A percentile compares a stretch with the other conserved stretches of the same genome.
phyloP scores from a whole-genome alignment of 106 monocot genomes.

The Cymbidium sinense region DNA sequence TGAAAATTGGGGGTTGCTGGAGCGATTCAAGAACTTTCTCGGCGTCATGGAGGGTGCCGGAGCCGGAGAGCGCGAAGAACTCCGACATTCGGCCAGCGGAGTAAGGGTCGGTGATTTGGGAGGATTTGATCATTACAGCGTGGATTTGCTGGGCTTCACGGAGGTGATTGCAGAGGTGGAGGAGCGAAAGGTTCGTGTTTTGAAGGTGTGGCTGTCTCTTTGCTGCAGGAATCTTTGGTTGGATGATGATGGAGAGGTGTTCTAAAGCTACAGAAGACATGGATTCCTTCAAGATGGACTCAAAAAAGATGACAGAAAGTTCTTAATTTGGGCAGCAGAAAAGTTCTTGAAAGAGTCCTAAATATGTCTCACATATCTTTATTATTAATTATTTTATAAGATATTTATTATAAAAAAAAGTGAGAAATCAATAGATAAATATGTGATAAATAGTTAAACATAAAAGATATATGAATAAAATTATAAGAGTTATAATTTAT shows the following conservation, averaged over 20 bases:
- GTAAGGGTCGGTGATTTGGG: constrained; percentile 39
- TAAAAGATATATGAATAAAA: no score
- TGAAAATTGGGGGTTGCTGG: constrained; percentile 30
- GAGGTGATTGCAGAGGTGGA: constrained; percentile 45
- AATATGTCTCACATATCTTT: no score
- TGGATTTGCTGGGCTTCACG: constrained; percentile 52
- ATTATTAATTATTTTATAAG: no score
- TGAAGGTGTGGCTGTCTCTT: constrained; percentile 2
- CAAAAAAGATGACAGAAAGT: no score
- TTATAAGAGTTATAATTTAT: no score
- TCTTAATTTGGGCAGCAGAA: no score
- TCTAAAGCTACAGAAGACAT: background rate
- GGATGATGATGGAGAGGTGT: background rate
- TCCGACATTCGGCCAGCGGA: constrained; percentile 56
- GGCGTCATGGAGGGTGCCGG: constrained; percentile 22
- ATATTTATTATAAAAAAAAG: no score
- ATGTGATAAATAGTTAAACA: no score
- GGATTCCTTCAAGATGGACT: background rate
- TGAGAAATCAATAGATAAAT: no score
- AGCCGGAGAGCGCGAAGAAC: constrained; percentile 45
- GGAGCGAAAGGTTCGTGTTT: constrained; percentile 35
- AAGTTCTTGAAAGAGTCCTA: no score
- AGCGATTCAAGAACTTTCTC: constrained; percentile 24
- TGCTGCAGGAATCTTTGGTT: background rate
- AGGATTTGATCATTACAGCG: constrained; percentile 50